Evolutionary conservation across 768 basidiomycete species (phyloP), one percentile per base, ranked within the genome.

Genomic region (Tulasnella sp.): DNA sequence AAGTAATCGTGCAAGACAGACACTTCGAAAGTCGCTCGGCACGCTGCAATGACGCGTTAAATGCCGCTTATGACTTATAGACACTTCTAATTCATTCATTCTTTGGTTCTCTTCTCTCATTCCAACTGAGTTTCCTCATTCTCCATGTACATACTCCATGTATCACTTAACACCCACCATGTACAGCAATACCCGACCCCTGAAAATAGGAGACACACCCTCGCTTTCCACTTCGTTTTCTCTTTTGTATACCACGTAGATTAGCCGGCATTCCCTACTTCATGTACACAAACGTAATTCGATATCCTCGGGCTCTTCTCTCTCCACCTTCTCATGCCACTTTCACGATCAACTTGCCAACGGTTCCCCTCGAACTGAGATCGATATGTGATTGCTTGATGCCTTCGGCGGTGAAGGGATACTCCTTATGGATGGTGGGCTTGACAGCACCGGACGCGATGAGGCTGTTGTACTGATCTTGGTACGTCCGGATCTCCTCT

Each of bases 281-380:
- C n/a, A 65, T 26, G 14, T 40, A n/a, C 59, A 62, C 36, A n/a
- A 34, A 36, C 35, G 9, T 22, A 40, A 34, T 26, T 44, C n/a
- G n/a, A n/a, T n/a, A n/a, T n/a, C n/a, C n/a, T n/a, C n/a, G n/a
- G 16, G 32, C 59, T 40, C 22, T 26, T 37, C 64, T 40, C 12
- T 12, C 12, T 12, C 12, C 42, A 12, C 12, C 12, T n/a, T 44
- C 12, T 36, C 35, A 65, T 40, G 77, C 77, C 22, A 94, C 84
- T 78, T 91, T 92, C 75, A 98, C 82, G 67, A 98, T 75, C 77
- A 99, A 79, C 79, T 98, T 99, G 3, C 96, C 96, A 1, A 84
- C 85, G 11, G 94, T 92, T 79, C 87, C 88, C 63, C 96, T 89
- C 9, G 86, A 83, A 0, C 85, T 85, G 73, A 98, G 83, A 77